Conservation (phyloP, 164 flowering plant genomes). For the Cinnamomum micranthum region DNA sequence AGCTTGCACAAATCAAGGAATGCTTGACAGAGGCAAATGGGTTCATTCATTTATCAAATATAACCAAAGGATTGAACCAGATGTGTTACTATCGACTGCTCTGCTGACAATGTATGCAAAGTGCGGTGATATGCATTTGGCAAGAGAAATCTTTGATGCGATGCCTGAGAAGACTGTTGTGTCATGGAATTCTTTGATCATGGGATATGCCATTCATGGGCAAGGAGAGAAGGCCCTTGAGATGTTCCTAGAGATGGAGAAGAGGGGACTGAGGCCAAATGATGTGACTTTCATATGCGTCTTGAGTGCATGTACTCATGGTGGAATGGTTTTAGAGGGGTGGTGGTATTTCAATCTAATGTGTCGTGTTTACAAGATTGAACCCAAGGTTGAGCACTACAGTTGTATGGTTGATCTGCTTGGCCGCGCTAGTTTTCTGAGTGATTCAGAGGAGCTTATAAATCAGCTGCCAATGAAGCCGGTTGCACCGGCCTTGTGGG, state of each 20-base stretch:
- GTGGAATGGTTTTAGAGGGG: constrained; percentile 65
- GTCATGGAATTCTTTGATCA: constrained; percentile 72
- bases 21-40: constrained; percentile 47
- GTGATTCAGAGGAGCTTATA: constrained; percentile 43
- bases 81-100: constrained; percentile 51
- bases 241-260: constrained; percentile 61
- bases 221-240: constrained; percentile 47
- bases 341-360: constrained; percentile 60
- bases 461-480: constrained; percentile 37
- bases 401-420: constrained; percentile 73
- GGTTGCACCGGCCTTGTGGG: constrained; percentile 42
- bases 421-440: constrained; percentile 43
- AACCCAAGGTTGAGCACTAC: constrained; percentile 59
- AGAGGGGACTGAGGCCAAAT: constrained; percentile 46
- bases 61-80: constrained; percentile 28
- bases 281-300: constrained; percentile 52
- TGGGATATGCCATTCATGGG: constrained; percentile 67
- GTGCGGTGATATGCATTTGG: constrained; percentile 55
- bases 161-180: constrained; percentile 62
- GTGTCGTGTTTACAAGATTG: constrained; percentile 44
- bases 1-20: constrained; percentile 51
- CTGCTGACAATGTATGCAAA: constrained; percentile 69
- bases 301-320: constrained; percentile 57
- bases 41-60: constrained; percentile 44
- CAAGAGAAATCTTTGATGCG: constrained; percentile 47